Percentiles rank a stretch among this genome's conserved stretches.
These are phyloP conservation scores for Drechslerella stenobrocha DNA, from an alignment of 2,329 filamentous ascomycete species.

Conservation along the genomic window DNA sequence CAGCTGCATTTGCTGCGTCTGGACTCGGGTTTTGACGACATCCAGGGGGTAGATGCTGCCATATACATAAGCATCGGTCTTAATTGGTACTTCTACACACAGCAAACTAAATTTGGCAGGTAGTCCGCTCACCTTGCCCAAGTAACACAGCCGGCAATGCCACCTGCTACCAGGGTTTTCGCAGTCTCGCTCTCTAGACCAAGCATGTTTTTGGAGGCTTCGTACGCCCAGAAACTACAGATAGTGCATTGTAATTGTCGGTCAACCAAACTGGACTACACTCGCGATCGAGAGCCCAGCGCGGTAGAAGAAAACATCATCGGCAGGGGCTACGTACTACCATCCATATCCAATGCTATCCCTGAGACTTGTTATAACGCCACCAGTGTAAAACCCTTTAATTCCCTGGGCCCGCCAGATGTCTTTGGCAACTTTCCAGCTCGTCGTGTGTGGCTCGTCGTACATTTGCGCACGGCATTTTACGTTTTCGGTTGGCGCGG, in stretches of 20 bases:
- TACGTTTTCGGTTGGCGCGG: conserved; percentile 82
- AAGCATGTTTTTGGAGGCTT: conserved; percentile 68
- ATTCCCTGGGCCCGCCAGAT: conserved; percentile 65
- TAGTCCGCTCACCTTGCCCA: conserved; percentile 67
- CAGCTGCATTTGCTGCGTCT: conserved; percentile 64
- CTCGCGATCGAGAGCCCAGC: no score
- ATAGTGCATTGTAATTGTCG: not conserved
- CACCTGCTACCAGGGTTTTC: conserved; percentile 73
- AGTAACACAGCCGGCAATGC: conserved; percentile 80
- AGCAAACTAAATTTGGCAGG: no score
- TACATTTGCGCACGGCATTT: conserved; percentile 85
- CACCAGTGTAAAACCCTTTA: conserved; percentile 77
- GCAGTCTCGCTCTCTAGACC: conserved; percentile 54
- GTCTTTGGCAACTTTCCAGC: conserved; percentile 66
- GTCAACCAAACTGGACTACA: no score
- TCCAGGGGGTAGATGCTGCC: conserved; percentile 79
- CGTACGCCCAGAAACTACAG: conserved; percentile 80
- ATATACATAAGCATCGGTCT: not conserved
- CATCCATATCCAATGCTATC: conserved; percentile 95
- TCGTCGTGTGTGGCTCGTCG: conserved; percentile 57
- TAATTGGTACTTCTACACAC: not conserved
- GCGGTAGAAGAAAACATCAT: no score
- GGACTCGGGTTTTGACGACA: conserved; percentile 88
- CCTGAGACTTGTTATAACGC: conserved; percentile 75
- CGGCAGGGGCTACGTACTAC: conserved; percentile 67